A percentile compares a stretch with the other conserved stretches of the same genome.
Conservation (phyloP, 2,329 filamentous ascomycete genomes). For the Alternaria solani region DNA sequence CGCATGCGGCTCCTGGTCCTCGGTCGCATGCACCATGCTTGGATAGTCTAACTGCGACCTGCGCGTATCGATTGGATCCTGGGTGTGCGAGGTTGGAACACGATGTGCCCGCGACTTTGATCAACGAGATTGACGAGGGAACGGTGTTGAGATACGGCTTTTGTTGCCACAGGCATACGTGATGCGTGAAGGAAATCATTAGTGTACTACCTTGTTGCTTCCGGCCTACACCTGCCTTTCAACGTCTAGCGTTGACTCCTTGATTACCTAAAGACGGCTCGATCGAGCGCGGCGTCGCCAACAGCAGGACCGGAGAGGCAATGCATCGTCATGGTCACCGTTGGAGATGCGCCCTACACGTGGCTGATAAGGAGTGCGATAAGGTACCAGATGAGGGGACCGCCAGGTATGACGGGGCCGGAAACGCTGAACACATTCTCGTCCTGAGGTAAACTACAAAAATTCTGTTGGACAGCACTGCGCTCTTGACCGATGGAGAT, state of each 20-base stretch:
- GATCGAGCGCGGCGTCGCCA: background rate
- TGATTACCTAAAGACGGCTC: background rate
- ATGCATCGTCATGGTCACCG: background rate
- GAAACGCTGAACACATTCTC: background rate
- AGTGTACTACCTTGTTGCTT: background rate
- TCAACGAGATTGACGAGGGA: background rate
- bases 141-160: background rate
- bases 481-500: background rate
- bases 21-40: background rate
- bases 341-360: background rate
- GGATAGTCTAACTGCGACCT: background rate
- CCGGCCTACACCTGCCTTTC: constrained; percentile 1
- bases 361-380: background rate
- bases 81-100: background rate
- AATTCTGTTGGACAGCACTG: background rate
- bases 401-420: background rate
- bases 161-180: background rate
- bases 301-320: background rate
- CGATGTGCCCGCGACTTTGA: background rate
- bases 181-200: background rate
- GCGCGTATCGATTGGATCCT: background rate
- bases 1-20: background rate
- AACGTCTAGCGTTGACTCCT: background rate
- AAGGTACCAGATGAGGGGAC: background rate
- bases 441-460: background rate